These are phyloP conservation scores for Pyrenochaeta sp. DNA, from an alignment of 2,329 filamentous ascomycete species.

Conservation along the genomic window DNA sequence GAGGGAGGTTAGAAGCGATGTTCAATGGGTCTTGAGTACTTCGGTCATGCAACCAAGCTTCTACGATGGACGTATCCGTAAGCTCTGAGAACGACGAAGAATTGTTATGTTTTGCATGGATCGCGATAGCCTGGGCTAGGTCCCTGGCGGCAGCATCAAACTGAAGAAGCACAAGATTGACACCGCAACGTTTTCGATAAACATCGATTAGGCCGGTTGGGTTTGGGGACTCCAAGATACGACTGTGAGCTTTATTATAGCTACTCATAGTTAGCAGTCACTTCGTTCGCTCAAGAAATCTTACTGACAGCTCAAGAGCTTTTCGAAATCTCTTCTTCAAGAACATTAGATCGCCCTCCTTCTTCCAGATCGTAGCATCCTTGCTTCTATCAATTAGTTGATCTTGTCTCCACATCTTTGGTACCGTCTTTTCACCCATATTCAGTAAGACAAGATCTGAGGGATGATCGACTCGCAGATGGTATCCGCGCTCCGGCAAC, in stretches of 20 bases:
- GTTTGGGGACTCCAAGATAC: constrained; percentile 3
- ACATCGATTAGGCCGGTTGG: constrained; percentile 20
- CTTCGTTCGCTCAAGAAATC: too few relatives aligned
- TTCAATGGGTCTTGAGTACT: constrained; percentile 21
- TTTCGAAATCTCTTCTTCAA: constrained; percentile 34
- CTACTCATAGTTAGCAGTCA: constrained; percentile 6
- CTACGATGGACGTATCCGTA: constrained; percentile 6
- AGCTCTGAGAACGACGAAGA: constrained; percentile 13
- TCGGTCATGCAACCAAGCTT: constrained; percentile 26
- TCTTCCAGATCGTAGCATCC: constrained; percentile 20
- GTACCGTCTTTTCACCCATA: constrained; percentile 11
- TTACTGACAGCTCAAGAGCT: constrained; percentile 26
- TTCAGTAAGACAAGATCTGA: constrained; percentile 28
- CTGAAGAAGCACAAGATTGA: constrained; percentile 34
- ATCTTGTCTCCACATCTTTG: constrained; percentile 13
- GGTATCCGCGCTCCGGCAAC: constrained; percentile 20
- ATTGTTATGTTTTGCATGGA: constrained; percentile 12
- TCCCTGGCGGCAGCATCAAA: constrained; percentile 34
- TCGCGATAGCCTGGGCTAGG: constrained; percentile 26
- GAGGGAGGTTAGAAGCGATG: constrained; percentile 21
- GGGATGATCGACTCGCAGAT: constrained; percentile 36
- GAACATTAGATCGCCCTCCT: constrained; percentile 37
- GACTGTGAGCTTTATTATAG: constrained; percentile 21
- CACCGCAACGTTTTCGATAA: constrained; percentile 34
- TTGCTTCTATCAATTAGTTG: neutral